phyloP scores from a whole-genome alignment of 495 filamentous ascomycete species.

The Penicillium longicatenatum region DNA sequence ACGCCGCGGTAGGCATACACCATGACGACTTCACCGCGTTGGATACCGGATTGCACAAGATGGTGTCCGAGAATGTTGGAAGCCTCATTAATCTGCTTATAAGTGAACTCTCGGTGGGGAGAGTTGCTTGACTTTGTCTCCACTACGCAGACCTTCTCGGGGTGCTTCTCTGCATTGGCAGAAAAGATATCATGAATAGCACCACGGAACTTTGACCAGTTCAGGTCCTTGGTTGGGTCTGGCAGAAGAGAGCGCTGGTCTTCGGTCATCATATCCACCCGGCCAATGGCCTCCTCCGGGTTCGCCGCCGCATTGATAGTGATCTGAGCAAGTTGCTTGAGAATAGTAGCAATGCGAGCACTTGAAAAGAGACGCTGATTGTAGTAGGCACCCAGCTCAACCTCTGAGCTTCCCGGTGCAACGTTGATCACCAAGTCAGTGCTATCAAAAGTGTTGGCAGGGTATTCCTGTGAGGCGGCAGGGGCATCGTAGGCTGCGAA shows the following conservation, averaged over 20 bases:
- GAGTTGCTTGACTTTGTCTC: conserved; percentile 70
- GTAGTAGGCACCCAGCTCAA: conserved; percentile 50
- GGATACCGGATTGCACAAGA: conserved; percentile 69
- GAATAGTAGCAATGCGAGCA: conserved; percentile 45
- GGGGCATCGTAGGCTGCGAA: conserved; percentile 54
- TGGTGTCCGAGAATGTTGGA: conserved; percentile 81
- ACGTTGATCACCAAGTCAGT: conserved; percentile 53
- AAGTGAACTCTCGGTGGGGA: conserved; percentile 73
- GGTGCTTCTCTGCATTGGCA: conserved; percentile 70
- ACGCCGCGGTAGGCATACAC: conserved; percentile 79
- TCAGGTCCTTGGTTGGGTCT: conserved; percentile 73
- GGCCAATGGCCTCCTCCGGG: conserved; percentile 47
- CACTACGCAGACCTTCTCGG: conserved; percentile 77
- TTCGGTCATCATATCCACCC: conserved; percentile 50
- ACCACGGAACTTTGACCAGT: conserved; percentile 82
- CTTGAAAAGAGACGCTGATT: conserved; percentile 55
- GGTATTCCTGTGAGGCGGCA: conserved; percentile 47
- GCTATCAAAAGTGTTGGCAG: conserved; percentile 47
- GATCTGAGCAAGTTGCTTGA: conserved; percentile 47
- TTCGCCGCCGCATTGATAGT: conserved; percentile 45
- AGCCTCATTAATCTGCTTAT: conserved; percentile 83
- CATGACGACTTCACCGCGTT: conserved; percentile 90
- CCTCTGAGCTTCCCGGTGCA: conserved; percentile 30
- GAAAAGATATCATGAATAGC: conserved; percentile 80
- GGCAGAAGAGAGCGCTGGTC: conserved; percentile 56